Percentiles rank a stretch among this genome's conserved stretches.
Conservation (phyloP, 768 basidiomycete genomes). For the Tulasnella sp. region DNA sequence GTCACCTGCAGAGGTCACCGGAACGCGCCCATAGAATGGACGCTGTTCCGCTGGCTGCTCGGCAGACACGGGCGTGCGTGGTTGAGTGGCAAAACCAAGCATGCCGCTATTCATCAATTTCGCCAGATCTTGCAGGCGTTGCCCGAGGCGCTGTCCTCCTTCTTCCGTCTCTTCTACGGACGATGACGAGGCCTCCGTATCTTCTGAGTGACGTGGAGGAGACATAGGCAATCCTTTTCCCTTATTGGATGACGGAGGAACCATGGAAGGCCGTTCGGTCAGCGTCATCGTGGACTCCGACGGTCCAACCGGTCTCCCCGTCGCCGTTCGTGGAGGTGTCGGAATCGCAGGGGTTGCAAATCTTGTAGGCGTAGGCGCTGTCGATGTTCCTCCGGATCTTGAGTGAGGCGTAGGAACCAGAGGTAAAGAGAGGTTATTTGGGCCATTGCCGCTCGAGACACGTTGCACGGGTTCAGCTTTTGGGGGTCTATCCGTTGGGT, state of each 20-base stretch:
- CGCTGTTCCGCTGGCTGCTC: background rate
- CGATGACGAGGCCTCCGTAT: slow-evolving; percentile 32
- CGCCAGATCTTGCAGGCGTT: slow-evolving; percentile 65
- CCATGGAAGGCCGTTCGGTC: slow-evolving; percentile 6
- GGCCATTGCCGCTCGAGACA: background rate
- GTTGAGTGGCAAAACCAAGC: slow-evolving; percentile 53
- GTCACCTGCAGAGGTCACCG: background rate
- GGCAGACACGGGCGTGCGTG: background rate
- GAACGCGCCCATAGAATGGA: background rate
- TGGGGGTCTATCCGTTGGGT: background rate
- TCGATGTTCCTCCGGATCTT: slow-evolving; percentile 11
- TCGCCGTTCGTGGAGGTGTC: background rate
- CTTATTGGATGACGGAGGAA: background rate
- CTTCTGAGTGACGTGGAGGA: slow-evolving; percentile 30
- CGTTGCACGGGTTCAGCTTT: background rate
- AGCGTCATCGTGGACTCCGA: slow-evolving; percentile 24
- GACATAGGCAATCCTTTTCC: background rate
- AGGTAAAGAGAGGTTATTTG: background rate
- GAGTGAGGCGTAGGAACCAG: background rate
- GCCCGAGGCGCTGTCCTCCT: slow-evolving; percentile 62
- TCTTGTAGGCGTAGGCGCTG: slow-evolving; percentile 13
- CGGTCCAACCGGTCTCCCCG: background rate
- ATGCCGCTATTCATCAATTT: slow-evolving; percentile 69
- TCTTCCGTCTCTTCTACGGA: slow-evolving; percentile 43
- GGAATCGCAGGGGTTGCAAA: slow-evolving; percentile 7